phyloP scores from a whole-genome alignment of 441 rosid species.

The Gossypium schwendimanii region DNA sequence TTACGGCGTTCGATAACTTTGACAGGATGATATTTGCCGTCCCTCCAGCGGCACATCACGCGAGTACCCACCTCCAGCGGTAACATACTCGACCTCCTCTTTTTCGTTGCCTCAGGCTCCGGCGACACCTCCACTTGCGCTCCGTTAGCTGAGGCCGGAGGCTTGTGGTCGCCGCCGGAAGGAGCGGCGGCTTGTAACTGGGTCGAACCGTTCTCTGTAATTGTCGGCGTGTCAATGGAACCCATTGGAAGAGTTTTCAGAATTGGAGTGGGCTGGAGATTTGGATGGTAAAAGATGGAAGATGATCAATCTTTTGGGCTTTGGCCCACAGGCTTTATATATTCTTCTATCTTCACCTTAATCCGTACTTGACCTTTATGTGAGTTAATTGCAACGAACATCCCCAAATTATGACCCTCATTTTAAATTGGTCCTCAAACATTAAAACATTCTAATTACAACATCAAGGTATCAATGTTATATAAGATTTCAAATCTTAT shows the following conservation, averaged over 20 bases:
- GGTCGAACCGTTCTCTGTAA: conserved; percentile 40
- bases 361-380: too few species aligned
- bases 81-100: conserved; percentile 55
- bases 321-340: neutral
- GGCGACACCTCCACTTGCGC: conserved; percentile 15
- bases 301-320: neutral
- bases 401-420: too few species aligned
- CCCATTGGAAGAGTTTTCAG: conserved; percentile 41
- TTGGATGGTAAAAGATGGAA: neutral
- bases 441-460: too few species aligned
- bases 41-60: conserved; percentile 96
- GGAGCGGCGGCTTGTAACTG: conserved; percentile 14
- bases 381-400: too few species aligned
- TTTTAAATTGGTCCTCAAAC: too few species aligned
- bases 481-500: too few species aligned
- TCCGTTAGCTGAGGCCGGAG: conserved; percentile 17
- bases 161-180: conserved; percentile 29
- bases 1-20: conserved; percentile 94
- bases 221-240: conserved; percentile 57
- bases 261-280: neutral
- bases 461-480: too few species aligned
- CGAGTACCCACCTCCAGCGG: conserved; percentile 96
- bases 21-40: conserved; percentile 87
- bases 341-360: neutral
- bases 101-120: conserved; percentile 54